Base-by-base conservation (phyloP, 345 rosid species). In the Populus tremula region DNA sequence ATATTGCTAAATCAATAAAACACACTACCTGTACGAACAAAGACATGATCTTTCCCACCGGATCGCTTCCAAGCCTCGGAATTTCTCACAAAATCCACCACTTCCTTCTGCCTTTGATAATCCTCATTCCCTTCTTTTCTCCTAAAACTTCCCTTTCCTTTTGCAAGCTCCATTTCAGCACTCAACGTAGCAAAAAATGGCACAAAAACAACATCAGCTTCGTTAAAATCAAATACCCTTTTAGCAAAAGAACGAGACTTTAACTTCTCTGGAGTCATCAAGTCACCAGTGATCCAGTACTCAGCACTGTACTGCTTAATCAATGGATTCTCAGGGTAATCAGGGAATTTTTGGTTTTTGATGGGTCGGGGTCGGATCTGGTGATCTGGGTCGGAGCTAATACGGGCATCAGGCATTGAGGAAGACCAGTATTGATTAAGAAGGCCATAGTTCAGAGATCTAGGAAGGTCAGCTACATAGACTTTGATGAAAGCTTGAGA, bases 241-340 rank as follows among this genome's bases (percentile, higher is more conserved):
- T 81, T 85, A 1, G 96, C 94, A 66, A 87, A 89, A 20, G 98
- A 93, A 59, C 66, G 79, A 17, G 76, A 70, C 70, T 91, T 84
- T 21, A 84, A 56, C 20, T 77, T 87, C 11, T 36, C 76, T 11
- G 94, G 93, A 4, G 94, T 90, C 86, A 90, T 91, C n/a, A 96
- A 85, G 82, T 96, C 99, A 7, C 92, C 94, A 77, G 91, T 69
- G 80, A 96, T 86, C 99, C 99, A 96, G 73, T 91, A 92, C 93
- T 96, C 99, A 2, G 98, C 98, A 54, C 97, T 96, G 86, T 96
- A 96, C 83, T 96, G 99, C 83, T 92, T 93, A 69, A 93, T 91
- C 83, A 96, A 73, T 6, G 99, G 96, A 74, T 90, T 96, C 84
- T 89, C 94, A 1, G 97, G 89, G 72, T 87, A 95, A 0, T 89